These are phyloP conservation scores for Lactifluus piperatus DNA, from an alignment of 768 basidiomycete genomes.

Conservation along the genomic window DNA sequence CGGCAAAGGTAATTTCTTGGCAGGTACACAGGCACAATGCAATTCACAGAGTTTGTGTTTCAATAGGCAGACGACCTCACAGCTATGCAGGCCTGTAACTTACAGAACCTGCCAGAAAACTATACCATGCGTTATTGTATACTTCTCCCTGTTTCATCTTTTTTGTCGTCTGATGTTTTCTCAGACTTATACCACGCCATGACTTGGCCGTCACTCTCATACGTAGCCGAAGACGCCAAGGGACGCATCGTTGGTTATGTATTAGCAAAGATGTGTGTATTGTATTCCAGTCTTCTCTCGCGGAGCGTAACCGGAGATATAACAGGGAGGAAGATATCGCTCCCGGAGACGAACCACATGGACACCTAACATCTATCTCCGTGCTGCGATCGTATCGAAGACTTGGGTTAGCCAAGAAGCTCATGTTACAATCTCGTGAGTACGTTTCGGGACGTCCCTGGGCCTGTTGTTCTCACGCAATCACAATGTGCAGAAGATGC, in stretches of 20 bases:
- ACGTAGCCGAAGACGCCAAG: conserved; percentile 84
- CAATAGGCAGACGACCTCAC: conserved; percentile 73
- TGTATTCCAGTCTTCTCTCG: not conserved
- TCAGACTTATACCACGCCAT: conserved; percentile 25
- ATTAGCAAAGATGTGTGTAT: conserved; percentile 82
- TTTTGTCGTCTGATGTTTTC: not conserved
- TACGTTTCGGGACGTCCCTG: conserved; percentile 10
- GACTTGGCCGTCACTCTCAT: conserved; percentile 91
- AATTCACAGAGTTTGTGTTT: conserved; percentile 1
- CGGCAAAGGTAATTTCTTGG: conserved; percentile 26
- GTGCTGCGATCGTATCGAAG: conserved; percentile 85
- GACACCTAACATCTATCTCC: conserved; percentile 95
- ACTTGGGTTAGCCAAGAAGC: conserved; percentile 86
- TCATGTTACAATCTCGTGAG: conserved; percentile 91
- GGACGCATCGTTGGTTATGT: conserved; percentile 93
- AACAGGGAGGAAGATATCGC: conserved; percentile 57
- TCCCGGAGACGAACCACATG: conserved; percentile 58
- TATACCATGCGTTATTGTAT: conserved; percentile 75
- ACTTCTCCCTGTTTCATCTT: conserved; percentile 22
- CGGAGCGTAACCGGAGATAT: not conserved
- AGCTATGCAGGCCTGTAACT: conserved; percentile 91
- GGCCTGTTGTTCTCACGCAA: not conserved
- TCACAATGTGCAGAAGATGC: conserved; percentile 58
- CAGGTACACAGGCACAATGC: not conserved
- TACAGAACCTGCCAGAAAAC: conserved; percentile 90